phyloP scores from a whole-genome alignment of 805 yeast species.

The Vanderwaltozyma yarrowii region DNA sequence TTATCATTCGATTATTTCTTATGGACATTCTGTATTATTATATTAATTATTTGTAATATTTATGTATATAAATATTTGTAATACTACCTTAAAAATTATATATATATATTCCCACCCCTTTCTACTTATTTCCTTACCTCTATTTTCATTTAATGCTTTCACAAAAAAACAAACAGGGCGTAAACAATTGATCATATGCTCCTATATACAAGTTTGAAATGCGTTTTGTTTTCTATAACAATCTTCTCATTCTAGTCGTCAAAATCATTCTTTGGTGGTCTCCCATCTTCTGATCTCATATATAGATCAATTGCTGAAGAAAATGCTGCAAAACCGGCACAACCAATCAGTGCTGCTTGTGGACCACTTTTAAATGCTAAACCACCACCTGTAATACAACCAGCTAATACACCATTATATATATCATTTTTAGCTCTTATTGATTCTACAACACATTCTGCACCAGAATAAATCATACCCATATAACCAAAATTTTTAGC shows the following conservation, averaged over 20 bases:
- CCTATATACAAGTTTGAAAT: neutral
- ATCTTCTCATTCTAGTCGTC: conserved; percentile 37
- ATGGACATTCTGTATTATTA: conserved; percentile 26
- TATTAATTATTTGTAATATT: conserved; percentile 19
- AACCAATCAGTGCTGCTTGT: conserved; percentile 80
- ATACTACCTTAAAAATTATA: conserved; percentile 1
- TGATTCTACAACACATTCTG: conserved; percentile 83
- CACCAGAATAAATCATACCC: conserved; percentile 85
- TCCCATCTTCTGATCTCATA: conserved; percentile 70
- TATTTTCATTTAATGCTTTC: too few relatives aligned
- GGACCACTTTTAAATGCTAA: conserved; percentile 90
- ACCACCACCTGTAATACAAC: conserved; percentile 96
- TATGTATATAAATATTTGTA: conserved; percentile 21
- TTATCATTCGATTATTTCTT: conserved; percentile 7
- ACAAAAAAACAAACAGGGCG: too few relatives aligned
- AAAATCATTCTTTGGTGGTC: conserved; percentile 84
- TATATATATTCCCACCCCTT: neutral
- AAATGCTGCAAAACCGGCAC: conserved; percentile 97
- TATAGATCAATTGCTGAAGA: conserved; percentile 81
- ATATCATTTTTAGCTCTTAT: conserved; percentile 84
- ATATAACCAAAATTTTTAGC: conserved; percentile 93
- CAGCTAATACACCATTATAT: conserved; percentile 85
- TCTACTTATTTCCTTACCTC: neutral
- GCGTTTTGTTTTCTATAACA: neutral
- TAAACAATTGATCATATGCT: too few relatives aligned